Conservation (phyloP, 495 filamentous ascomycete genomes). For the Hypoxylon rickii region DNA sequence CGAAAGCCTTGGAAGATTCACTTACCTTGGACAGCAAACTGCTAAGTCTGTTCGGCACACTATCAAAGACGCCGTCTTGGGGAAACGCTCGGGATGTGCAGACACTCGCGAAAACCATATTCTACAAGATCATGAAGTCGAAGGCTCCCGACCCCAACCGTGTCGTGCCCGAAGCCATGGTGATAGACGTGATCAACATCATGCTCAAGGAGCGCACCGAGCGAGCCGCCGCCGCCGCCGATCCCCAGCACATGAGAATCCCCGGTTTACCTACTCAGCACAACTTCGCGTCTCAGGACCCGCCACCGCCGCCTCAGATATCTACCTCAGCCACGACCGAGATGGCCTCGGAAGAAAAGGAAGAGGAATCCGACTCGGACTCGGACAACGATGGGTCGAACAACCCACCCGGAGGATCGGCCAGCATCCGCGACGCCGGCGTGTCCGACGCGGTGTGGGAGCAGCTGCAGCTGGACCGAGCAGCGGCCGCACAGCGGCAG, state of each 20-base stretch:
- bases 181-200: constrained; percentile 44
- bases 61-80: constrained; percentile 60
- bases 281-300: constrained; percentile 2
- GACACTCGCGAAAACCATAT: constrained; percentile 58
- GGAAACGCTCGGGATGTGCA: constrained; percentile 71
- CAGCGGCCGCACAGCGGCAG: constrained; percentile 40
- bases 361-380: too few species aligned
- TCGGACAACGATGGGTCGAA: too few species aligned
- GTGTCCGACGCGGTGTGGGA: constrained; percentile 66
- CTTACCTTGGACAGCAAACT: constrained; percentile 37
- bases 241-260: not conserved
- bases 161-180: constrained; percentile 37
- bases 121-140: constrained; percentile 46
- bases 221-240: constrained; percentile 11
- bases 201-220: constrained; percentile 54
- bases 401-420: too few species aligned
- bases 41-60: constrained; percentile 43
- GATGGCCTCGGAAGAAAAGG: constrained; percentile 1
- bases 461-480: constrained; percentile 57
- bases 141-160: constrained; percentile 27
- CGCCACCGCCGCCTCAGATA: constrained; percentile 10
- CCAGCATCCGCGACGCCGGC: constrained; percentile 51
- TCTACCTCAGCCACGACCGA: constrained; percentile 10
- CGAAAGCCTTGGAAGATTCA: constrained; percentile 42
- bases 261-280: not conserved